Evolutionary conservation across 2,329 filamentous ascomycete genomes (phyloP).

Genomic region (Orbilia blumenaviensis): DNA sequence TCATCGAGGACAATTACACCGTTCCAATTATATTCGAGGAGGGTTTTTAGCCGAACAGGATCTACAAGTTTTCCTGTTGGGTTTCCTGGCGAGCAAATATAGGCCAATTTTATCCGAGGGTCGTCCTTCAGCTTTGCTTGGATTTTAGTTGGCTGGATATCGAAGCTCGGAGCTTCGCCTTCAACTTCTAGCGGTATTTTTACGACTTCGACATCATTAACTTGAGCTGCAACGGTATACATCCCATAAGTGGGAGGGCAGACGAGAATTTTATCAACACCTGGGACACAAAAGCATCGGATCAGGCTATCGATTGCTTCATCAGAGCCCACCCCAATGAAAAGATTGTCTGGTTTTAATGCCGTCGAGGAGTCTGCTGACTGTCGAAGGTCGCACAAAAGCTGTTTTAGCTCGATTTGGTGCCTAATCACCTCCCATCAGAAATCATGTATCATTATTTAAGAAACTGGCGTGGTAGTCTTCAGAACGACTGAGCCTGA

Average conservation of each 20-base stretch:
- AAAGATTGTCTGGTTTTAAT: slow-evolving; percentile 82
- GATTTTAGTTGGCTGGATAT: slow-evolving; percentile 76
- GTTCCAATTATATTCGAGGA: slow-evolving; percentile 94
- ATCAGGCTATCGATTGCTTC: slow-evolving; percentile 96
- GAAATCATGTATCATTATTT: not conserved
- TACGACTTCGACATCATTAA: slow-evolving; percentile 88
- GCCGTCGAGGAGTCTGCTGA: slow-evolving; percentile 63
- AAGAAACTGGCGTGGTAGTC: not conserved
- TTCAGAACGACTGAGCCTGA: not conserved
- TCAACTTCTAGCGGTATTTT: slow-evolving; percentile 73
- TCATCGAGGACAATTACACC: slow-evolving; percentile 93
- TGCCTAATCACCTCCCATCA: slow-evolving; percentile 65
- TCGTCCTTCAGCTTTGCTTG: slow-evolving; percentile 71
- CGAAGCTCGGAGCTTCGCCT: slow-evolving; percentile 70
- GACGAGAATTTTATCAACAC: slow-evolving; percentile 86
- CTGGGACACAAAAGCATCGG: slow-evolving; percentile 89
- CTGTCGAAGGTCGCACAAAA: slow-evolving; percentile 86
- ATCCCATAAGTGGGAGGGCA: slow-evolving; percentile 98
- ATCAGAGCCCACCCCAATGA: slow-evolving; percentile 94
- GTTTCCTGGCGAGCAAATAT: slow-evolving; percentile 94
- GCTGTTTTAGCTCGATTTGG: slow-evolving; percentile 84
- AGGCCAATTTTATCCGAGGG: slow-evolving; percentile 81
- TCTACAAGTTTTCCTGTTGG: slow-evolving; percentile 82
- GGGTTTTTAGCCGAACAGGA: slow-evolving; percentile 74
- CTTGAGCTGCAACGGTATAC: slow-evolving; percentile 92